Conservation (phyloP, 495 filamentous ascomycete genomes). For the Penicillium bialowiezense region DNA sequence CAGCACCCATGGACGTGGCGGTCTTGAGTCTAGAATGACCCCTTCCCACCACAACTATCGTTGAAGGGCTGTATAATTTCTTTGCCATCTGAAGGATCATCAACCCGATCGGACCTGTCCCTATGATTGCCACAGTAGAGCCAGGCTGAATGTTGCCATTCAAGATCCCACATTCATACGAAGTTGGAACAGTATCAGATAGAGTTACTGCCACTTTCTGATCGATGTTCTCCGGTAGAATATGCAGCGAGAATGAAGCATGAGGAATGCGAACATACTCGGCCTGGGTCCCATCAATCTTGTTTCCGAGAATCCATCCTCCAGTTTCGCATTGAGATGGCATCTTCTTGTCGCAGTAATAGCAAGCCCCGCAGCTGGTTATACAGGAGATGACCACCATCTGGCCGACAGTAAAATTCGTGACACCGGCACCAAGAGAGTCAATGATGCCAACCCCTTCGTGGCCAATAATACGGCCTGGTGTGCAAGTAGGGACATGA, state of each 20-base stretch:
- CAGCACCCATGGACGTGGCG: constrained; percentile 44
- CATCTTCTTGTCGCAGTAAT: constrained; percentile 34
- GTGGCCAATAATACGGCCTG: constrained; percentile 80
- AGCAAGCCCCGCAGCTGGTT: constrained; percentile 34
- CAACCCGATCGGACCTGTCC: constrained; percentile 49
- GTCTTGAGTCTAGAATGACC: constrained; percentile 37
- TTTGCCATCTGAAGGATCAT: constrained; percentile 41
- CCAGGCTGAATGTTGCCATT: constrained; percentile 41
- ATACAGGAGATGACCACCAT: constrained; percentile 42
- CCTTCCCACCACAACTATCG: constrained; percentile 40
- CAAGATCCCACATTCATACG: constrained; percentile 46
- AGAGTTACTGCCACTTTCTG: constrained; percentile 36
- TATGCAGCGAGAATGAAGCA: constrained; percentile 39
- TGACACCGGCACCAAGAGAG: constrained; percentile 59
- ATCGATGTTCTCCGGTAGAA: constrained; percentile 35
- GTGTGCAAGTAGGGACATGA: constrained; percentile 58
- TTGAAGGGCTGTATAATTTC: constrained; percentile 36
- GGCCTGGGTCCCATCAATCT: constrained; percentile 49
- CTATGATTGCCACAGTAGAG: constrained; percentile 43
- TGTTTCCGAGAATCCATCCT: constrained; percentile 44
- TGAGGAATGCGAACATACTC: constrained; percentile 50
- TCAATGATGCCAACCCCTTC: constrained; percentile 78
- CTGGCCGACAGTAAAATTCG: constrained; percentile 41
- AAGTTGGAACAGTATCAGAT: constrained; percentile 47
- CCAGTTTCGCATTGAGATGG: constrained; percentile 37